Evolutionary conservation across 306 rosid genomes (phyloP), one percentile per base, ranked within the genome.

Genomic region (Trichosanthes cucumerina): DNA sequence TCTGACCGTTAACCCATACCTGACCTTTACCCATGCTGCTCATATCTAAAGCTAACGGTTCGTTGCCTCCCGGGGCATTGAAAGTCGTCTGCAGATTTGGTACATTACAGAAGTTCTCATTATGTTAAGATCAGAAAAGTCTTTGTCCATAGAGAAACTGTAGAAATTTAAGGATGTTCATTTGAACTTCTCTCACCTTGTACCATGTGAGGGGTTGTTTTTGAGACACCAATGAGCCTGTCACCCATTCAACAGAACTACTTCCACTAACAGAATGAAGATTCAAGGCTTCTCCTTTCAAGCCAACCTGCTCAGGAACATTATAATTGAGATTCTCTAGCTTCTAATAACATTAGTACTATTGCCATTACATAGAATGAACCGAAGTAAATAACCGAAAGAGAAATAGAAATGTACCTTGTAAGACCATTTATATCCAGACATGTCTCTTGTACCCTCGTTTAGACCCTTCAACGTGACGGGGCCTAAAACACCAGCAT

Each of bases 11-110:
- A 53, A 95, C 79, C 99, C 99, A 95, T 36, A 91, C 81, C 69
- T 92, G 90, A 59, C 99, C 99, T 74, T 95, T 95, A 78, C 97
- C 99, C 99, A 95, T 95, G 90, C 87, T 86, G 65, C 86, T 87
- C 99, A 92, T 91, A 76, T 95, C 99, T 69, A 95, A 88, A 80
- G 99, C 97, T 65, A 92, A 75, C 52, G 97, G 97, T 65, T 84
- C 93, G 73, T 87, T 80, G 65, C 96, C 97, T 64, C 73, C 81
- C 34, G 97, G 99, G 33, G 97, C 86, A 54, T 79, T 84, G 26
- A 95, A 92, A 73, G 82, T 88, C 21, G 96, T 81, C 98, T 93
- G 87, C 56, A 82, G 41, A 86, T 78, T 79, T 36, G 13, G 23
- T 38, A 43, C 5, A 43, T 54, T 15, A 28, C 21, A 28, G 60